Evolutionary conservation across 257 asterid genomes (phyloP), one percentile per base, ranked within the genome.

Genomic region (Ballota nigra): DNA sequence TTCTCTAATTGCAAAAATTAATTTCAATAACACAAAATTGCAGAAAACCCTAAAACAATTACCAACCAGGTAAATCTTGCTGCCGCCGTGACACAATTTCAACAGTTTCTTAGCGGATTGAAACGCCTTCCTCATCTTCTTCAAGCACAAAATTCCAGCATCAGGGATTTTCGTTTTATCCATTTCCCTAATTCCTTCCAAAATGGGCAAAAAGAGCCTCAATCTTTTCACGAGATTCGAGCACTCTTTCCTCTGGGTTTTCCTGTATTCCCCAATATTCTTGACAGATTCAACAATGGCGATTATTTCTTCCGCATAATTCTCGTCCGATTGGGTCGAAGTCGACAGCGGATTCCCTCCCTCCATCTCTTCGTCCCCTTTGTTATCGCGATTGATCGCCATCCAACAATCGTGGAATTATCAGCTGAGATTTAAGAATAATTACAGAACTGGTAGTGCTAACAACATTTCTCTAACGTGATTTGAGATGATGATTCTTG

Each of bases 11-110:
- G 4, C 47, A 19, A 24, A 59, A 18, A 34, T 10, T 40, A 40
- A 41, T 12, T 12, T 43, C 6, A 38, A 51, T 6, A 6, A n/a
- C 55, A 47, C 22, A n/a, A 31, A 15, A 73, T 52, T 2, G 6
- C 49, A 60, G 38, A 41, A 40, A 22, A 4, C 5, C 31, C 20
- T 28, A n/a, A 16, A 3, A 41, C 51, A 34, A 23, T 58, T 8
- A 4, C 68, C 12, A 22, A 91, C 97, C 92, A 94, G 86, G 81
- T 83, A 94, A 59, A 94, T 83, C 65, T 89, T 94, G 94, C 98
- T 91, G 36, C 96, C 97, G 6, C 76, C 73, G 57, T 89, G 89
- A 69, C 97, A 94, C 78, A 81, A 58, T 20, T 79, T 83, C 77
- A 94, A 74, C 79, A 94, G 72, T 78, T 86, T 91, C 79, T 77